Percentiles rank a stretch among this genome's conserved stretches.
phyloP scores from a whole-genome alignment of 129 eudicot genomes.

The Tagetes patula region DNA sequence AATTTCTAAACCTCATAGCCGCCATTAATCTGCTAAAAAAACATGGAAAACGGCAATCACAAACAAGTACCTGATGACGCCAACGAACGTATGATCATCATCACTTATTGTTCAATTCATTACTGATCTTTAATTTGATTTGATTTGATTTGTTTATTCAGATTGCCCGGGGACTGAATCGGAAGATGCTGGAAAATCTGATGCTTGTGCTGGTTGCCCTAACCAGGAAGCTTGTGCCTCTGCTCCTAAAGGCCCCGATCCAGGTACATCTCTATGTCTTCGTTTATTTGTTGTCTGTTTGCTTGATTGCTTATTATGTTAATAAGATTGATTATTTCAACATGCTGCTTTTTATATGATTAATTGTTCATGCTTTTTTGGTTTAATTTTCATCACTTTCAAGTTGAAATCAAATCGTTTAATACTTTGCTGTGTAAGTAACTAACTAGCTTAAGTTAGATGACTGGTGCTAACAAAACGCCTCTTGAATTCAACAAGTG shows the following conservation, averaged over 20 bases:
- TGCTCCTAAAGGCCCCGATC: slow-evolving; percentile 98
- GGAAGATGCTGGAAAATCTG: slow-evolving; percentile 84
- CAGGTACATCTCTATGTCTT: slow-evolving; percentile 40
- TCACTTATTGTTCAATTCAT: background rate
- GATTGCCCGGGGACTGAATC: slow-evolving; percentile 93
- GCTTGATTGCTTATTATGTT: background rate
- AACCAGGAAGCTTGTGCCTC: slow-evolving; percentile 92
- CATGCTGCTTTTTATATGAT: background rate
- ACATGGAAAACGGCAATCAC: slow-evolving; percentile 58
- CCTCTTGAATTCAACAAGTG: background rate
- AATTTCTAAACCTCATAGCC: too few species aligned
- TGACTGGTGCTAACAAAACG: background rate
- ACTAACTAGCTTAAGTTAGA: too few species aligned
- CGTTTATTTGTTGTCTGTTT: too few species aligned
- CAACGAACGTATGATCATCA: slow-evolving; percentile 62
- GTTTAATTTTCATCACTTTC: background rate
- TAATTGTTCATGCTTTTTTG: background rate
- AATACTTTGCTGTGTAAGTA: slow-evolving; percentile 9
- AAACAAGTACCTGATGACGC: slow-evolving; percentile 76
- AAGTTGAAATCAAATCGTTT: background rate
- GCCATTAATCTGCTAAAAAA: too few species aligned
- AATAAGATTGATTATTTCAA: background rate
- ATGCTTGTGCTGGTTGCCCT: slow-evolving; percentile 87
- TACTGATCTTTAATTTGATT: background rate
- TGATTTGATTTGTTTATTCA: slow-evolving; percentile 25